Conservation (phyloP, 1,284 basidiomycete species). For the Cutaneotrichosporon spelunceum region DNA sequence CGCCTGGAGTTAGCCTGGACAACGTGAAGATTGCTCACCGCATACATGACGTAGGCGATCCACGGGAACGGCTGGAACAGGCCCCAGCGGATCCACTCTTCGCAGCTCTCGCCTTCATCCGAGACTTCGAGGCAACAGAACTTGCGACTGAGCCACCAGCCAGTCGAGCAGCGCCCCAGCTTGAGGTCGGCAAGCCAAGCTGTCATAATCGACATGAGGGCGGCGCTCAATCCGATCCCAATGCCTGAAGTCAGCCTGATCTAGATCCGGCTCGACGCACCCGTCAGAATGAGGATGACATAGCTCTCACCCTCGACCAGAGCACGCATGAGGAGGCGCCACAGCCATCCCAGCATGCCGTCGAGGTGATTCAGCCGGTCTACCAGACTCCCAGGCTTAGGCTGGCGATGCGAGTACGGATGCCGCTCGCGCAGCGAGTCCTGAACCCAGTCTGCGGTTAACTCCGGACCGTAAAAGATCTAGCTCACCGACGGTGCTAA, state of each 20-base stretch:
- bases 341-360: slow-evolving; percentile 57
- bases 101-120: slow-evolving; percentile 74
- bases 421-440: slow-evolving; percentile 84
- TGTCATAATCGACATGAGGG: slow-evolving; percentile 91
- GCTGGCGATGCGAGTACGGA: slow-evolving; percentile 33
- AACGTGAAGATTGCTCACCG: slow-evolving; percentile 60
- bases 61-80: slow-evolving; percentile 69
- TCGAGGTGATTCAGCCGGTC: slow-evolving; percentile 39
- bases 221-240: slow-evolving; percentile 88
- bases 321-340: slow-evolving; percentile 60
- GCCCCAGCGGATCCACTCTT: slow-evolving; percentile 93
- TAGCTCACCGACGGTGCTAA: slow-evolving; percentile 68
- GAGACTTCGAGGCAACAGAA: slow-evolving; percentile 86
- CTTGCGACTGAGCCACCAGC: slow-evolving; percentile 98
- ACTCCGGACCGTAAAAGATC: neutral
- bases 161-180: slow-evolving; percentile 91
- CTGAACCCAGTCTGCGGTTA: slow-evolving; percentile 78
- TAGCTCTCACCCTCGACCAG: slow-evolving; percentile 60
- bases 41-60: slow-evolving; percentile 81
- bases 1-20: slow-evolving; percentile 54
- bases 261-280: slow-evolving; percentile 56
- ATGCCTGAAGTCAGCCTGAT: slow-evolving; percentile 60
- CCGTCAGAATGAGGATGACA: slow-evolving; percentile 78
- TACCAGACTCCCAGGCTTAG: slow-evolving; percentile 27
- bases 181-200: slow-evolving; percentile 98